phyloP scores from a whole-genome alignment of 2,329 filamentous ascomycete species.

The Microdochium bolleyi region DNA sequence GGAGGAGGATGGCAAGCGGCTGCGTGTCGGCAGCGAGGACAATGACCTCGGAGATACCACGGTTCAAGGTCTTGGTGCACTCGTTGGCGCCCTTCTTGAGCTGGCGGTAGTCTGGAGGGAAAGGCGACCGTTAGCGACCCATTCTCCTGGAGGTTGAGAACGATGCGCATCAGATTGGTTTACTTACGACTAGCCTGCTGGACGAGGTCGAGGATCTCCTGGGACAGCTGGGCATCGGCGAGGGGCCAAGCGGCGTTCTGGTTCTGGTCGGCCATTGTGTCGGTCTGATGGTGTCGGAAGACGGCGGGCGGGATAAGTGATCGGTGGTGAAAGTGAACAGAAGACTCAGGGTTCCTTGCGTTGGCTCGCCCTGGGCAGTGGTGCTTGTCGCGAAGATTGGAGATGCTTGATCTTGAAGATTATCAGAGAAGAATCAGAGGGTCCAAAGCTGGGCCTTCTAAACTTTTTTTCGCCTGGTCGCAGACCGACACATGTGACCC shows the following conservation, averaged over 20 bases:
- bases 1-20: conserved; percentile 80
- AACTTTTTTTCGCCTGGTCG: neutral
- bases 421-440: conserved; percentile 2
- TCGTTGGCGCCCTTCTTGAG: conserved; percentile 88
- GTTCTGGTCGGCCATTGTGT: conserved; percentile 1
- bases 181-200: conserved; percentile 53
- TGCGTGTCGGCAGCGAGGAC: conserved; percentile 83
- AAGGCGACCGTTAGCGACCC: neutral
- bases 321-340: neutral
- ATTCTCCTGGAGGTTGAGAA: neutral
- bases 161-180: neutral
- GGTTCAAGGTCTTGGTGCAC: conserved; percentile 80
- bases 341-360: conserved; percentile 51
- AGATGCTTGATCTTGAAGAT: conserved; percentile 2
- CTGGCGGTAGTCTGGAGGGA: conserved; percentile 50
- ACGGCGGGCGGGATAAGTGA: conserved; percentile 1
- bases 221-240: conserved; percentile 65
- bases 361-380: conserved; percentile 45
- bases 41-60: conserved; percentile 83
- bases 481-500: conserved; percentile 1
- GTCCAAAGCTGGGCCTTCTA: neutral
- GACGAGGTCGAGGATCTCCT: conserved; percentile 76
- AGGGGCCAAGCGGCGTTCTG: conserved; percentile 49
- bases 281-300: neutral
- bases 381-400: conserved; percentile 7